phyloP scores from a whole-genome alignment of 371 early-diverging fungal species.

The Actinomucor elegans region DNA sequence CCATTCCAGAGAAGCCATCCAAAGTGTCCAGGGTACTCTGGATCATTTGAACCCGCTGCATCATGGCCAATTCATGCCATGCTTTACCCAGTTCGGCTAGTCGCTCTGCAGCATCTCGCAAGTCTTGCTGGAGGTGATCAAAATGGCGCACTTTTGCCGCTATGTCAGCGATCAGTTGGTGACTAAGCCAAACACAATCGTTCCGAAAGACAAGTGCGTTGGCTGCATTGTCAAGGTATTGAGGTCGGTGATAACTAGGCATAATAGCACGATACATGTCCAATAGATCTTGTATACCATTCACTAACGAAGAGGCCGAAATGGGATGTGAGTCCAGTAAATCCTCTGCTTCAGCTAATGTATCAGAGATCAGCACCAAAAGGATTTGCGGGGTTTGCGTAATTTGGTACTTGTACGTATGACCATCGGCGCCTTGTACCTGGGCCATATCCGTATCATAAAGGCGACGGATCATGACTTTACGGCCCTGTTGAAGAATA shows the following conservation, averaged over 20 bases:
- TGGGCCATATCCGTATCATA: conserved; percentile 36
- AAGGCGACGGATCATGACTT: conserved; percentile 40
- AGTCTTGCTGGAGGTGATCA: background rate
- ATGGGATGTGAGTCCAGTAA: conserved; percentile 31
- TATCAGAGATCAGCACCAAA: conserved; percentile 30
- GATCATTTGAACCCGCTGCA: conserved; percentile 28
- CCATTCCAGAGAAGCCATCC: conserved; percentile 53
- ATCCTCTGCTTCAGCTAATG: conserved; percentile 30
- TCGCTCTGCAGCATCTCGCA: conserved; percentile 10
- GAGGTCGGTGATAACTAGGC: conserved; percentile 46
- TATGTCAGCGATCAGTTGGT: conserved; percentile 15
- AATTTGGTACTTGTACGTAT: conserved; percentile 24
- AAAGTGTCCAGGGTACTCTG: conserved; percentile 30
- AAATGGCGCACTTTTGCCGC: conserved; percentile 3
- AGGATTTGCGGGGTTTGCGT: conserved; percentile 47
- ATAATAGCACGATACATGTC: conserved; percentile 57
- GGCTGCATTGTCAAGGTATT: conserved; percentile 48
- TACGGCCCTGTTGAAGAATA: conserved; percentile 34
- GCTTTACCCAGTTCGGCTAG: conserved; percentile 24
- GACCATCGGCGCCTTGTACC: conserved; percentile 13
- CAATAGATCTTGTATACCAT: conserved; percentile 41
- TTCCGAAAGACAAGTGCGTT: conserved; percentile 65
- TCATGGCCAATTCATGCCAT: conserved; percentile 37
- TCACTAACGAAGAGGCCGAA: conserved; percentile 31
- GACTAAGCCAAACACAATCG: conserved; percentile 71